phyloP scores from a whole-genome alignment of 345 rosid genomes.

The Populus tremula region DNA sequence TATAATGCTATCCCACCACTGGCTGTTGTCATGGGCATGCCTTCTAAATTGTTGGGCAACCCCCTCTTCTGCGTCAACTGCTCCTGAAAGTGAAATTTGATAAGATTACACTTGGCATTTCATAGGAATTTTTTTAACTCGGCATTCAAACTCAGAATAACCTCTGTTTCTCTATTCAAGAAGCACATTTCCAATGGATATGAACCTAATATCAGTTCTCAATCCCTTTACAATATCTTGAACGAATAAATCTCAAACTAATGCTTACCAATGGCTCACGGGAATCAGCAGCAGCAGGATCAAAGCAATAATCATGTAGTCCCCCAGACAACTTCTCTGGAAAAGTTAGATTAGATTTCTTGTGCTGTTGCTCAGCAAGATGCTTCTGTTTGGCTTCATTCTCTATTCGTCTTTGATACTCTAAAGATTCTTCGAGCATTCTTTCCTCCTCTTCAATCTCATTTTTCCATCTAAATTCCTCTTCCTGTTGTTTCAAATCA shows the following conservation, averaged over 20 bases:
- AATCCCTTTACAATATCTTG: conserved; percentile 5
- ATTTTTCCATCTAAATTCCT: conserved; percentile 63
- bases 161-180: conserved; percentile 1
- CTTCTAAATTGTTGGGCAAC: conserved; percentile 35
- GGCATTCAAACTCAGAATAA: background rate
- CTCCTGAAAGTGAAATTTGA: conserved; percentile 39
- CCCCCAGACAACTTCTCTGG: conserved; percentile 34
- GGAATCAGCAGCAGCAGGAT: conserved; percentile 28
- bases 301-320: conserved; percentile 31
- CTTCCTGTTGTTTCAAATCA: conserved; percentile 61
- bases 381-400: conserved; percentile 87
- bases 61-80: conserved; percentile 32
- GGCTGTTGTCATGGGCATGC: conserved; percentile 18
- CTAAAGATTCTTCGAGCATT: conserved; percentile 80
- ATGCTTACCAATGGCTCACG: conserved; percentile 34
- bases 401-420: conserved; percentile 85
- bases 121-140: background rate
- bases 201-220: background rate
- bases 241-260: conserved; percentile 12
- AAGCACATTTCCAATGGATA: background rate
- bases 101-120: background rate
- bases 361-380: conserved; percentile 71
- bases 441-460: conserved; percentile 91
- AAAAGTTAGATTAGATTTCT: conserved; percentile 42
- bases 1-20: conserved; percentile 45